Evolutionary conservation across 2,329 filamentous ascomycete species (phyloP), one percentile per base, ranked within the genome.

Genomic region (Trichocomaceae sp.): DNA sequence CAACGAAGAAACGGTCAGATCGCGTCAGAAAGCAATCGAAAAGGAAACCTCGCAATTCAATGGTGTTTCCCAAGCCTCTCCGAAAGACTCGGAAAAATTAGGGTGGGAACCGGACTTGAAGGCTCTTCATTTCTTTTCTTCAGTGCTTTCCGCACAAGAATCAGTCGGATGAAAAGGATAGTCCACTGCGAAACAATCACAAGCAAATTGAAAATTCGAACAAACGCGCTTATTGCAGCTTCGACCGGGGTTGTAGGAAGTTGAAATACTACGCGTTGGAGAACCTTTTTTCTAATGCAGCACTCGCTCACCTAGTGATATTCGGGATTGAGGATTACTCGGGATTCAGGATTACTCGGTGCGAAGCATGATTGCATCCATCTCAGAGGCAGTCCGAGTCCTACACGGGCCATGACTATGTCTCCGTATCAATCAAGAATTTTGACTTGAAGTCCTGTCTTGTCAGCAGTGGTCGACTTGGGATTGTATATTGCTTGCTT

Each of bases 11-110:
- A 50, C 58, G 49, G 23, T 50, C 63, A n/a, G 62, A 62, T n/a
- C 66, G 71, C 51, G 66, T 75, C 54, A 70, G 70, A 47, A 75
- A 74, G 58, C 66, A 64, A 57, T 64, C 67, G 52, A 68, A 67
- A 45, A 67, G 66, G 56, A 69, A 67, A 59, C 64, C 65, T 33
- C 68, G 68, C 49, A 65, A 67, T 50, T 69, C 69, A 9, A 74
- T 75, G 55, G 68, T 72, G 10, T 75, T 75, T 55, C 61, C 64
- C 42, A 55, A 64, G 45, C 66, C 51, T 20, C 51, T 47, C 22
- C 44, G 63, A 58, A 52, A 58, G 13, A 55, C 64, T 5, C 69
- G 66, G 60, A 70, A 63, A 55, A 71, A 69, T 56, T 72, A 60
- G 62, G 6, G 22, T 9, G 20, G 17, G 9, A 17, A 13, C 6